Evolutionary conservation across 2,329 filamentous ascomycete species (phyloP), one percentile per base, ranked within the genome.

Genomic region (Septoria petroselini): DNA sequence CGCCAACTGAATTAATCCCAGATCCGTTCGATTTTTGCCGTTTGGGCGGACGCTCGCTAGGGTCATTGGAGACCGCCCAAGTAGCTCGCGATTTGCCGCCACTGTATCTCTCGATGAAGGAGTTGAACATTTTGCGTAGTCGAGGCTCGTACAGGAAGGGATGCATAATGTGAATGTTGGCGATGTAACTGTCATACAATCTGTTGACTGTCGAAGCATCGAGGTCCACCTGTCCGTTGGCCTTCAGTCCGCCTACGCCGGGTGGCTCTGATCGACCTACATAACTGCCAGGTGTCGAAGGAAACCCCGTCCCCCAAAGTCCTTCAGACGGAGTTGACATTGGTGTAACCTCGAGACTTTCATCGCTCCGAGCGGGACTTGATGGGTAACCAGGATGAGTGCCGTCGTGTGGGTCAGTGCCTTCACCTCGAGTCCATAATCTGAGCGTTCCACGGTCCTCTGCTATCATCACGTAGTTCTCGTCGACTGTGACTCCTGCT

Each of bases 131-230:
- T 31, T 68, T 68, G 4, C 71, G 68, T n/a, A 84, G 65, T 33
- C 74, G 73, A 9, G 65, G 65, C 38, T 76, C 73, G 54, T 84
- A 77, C 37, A 86, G 69, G 58, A 85, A 82, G 0, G 83, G 83
- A 64, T 85, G 83, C 48, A 85, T 69, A 43, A 76, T 76, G 60
- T 85, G 80, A 46, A 86, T 79, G 62, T 83, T 73, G 3, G 73
- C 65, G 57, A 83, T 67, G 59, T 83, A 86, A 55, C 75, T 81
- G 3, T 73, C 66, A 51, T 76, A 73, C 34, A 83, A 71, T 6
- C 64, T 68, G 33, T 71, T 69, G 33, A 84, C 65, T 0, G 76
- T 79, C 4, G 70, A 68, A 0, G 66, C 61, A 53, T 82, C 75
- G 11, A 84, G 70, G 43, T 78, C 77, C 11, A 84, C 66, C 2